phyloP scores from a whole-genome alignment of 2,329 filamentous ascomycete genomes.

The Cladosporium sp. region DNA sequence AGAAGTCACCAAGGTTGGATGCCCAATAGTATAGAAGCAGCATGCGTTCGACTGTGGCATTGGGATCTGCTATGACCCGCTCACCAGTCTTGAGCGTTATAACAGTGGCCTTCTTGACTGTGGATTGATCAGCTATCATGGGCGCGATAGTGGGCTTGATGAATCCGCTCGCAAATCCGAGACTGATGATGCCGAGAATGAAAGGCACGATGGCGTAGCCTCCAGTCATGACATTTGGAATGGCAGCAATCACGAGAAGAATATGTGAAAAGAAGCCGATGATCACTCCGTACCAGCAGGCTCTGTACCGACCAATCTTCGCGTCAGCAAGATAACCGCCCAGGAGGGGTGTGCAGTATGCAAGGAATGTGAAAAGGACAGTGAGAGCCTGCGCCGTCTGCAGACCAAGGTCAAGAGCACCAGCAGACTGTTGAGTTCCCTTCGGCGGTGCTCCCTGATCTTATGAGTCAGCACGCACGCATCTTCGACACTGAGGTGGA shows the following conservation, averaged over 20 bases:
- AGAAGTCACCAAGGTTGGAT: conserved; percentile 68
- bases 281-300: conserved; percentile 20
- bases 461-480: too few relatives aligned
- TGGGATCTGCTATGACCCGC: conserved; percentile 43
- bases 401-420: conserved; percentile 44
- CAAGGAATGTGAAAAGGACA: conserved; percentile 39
- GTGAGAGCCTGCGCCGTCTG: conserved; percentile 19
- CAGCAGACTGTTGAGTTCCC: conserved; percentile 49
- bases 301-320: conserved; percentile 22
- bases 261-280: conserved; percentile 22
- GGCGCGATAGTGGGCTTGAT: conserved; percentile 72
- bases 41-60: conserved; percentile 43
- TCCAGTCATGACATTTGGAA: conserved; percentile 21
- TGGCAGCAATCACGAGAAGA: conserved; percentile 21
- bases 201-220: conserved; percentile 22
- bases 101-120: conserved; percentile 36
- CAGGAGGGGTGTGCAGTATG: conserved; percentile 53
- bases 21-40: conserved; percentile 64
- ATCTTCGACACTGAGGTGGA: conserved; percentile 27
- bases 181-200: conserved; percentile 57
- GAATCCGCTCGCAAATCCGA: conserved; percentile 60
- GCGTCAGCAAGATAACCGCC: conserved; percentile 24
- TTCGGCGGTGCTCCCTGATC: conserved; percentile 52
- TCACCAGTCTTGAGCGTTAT: conserved; percentile 37
- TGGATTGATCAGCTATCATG: conserved; percentile 44